Evolutionary conservation across 805 yeast species (phyloP), one percentile per base, ranked within the genome.

Genomic region (Candida bentonensis): DNA sequence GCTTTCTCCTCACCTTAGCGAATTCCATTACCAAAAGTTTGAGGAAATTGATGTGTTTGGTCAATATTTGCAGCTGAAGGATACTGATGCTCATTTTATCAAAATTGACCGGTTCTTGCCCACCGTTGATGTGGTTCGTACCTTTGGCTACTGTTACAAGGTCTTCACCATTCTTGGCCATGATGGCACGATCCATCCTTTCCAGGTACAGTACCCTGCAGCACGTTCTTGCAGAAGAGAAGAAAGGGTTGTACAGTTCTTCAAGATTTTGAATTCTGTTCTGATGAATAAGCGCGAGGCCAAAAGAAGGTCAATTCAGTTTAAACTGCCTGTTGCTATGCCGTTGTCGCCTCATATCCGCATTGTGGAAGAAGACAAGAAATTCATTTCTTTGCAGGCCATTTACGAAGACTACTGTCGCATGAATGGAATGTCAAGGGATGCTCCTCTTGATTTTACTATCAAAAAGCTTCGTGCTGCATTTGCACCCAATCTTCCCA

Each of bases 21-120:
- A 88, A 59, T 92, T 94, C 76, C 98, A 92, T 63, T 95, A 92
- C 60, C 97, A 92, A 61, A 89, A 87, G 63, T 92, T 92, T 58
- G 99, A 92, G 60, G 98, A 92, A 42, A 85, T 92, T 47, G 98
- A 92, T 60, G 79, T 92, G 47, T 98, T 98, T 0, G 98, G 99
- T 1, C 99, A 92, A 59, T 92, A 92, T 57, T 66, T 88, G 57
- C 68, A 86, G 65, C 83, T 85, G 60, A 82, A 80, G 59, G 97
- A 89, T 55, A 86, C 73, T 61, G 89, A 85, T 58, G 62, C 75
- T n/a, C 95, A 89, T 60, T 94, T 92, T 60, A 74, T 86, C 42
- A 92, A 92, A 69, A 84, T 92, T 55, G 96, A 87, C 50, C 70
- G 98, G 46, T 94, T 92, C 64, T 65, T 92, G 60, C 94, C 97